Base-by-base conservation (phyloP, 2,329 filamentous ascomycete genomes). In the Pseudogymnoascus sp. region DNA sequence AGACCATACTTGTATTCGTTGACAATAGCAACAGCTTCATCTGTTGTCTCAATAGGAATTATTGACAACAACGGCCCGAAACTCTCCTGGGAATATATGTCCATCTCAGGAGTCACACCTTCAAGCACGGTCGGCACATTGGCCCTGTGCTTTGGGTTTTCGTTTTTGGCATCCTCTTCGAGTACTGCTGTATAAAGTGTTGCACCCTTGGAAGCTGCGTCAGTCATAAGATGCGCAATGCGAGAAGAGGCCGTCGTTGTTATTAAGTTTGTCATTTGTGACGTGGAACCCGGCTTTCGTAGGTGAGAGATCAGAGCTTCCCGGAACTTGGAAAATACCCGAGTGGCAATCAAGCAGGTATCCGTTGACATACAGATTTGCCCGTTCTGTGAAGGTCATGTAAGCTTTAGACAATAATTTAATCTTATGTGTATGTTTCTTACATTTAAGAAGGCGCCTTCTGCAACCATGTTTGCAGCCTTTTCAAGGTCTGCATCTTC, bases 401-500 rank as follows among this genome's bases (percentile, higher is more conserved):
- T 38, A 38, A 16, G 60, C 60, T 1, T 43, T 31, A 6, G 37
- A 16, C 3, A 16, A 38, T 5, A 16, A 38, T 38, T 16, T 38
- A 7, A 38, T 16, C 5, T 16, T 38, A 19, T 46, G 22, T 12
- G 33, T 33, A 22, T 28, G 59, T 11, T n/a, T 68, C 70, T 68
- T 63, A 71, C 70, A 43, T 73, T 68, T 33, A 70, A 60, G 56
- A 71, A 71, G 1, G 72, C 74, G 4, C 72, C 74, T 31, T 67
- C 67, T 2, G 69, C 65, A 38, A 70, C 69, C 22, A 70, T 60
- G 73, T 66, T 64, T 78, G 70, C 26, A 74, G 75, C 65, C 78
- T 81, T 64, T 28, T 76, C 73, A 2, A 82, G 67, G 64, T 81
- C 74, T 0, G 79, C 79, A 64, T 81, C 79, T 35, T 74, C 71